phyloP scores from a whole-genome alignment of 768 basidiomycete genomes.

The Mycena sanguinolenta region DNA sequence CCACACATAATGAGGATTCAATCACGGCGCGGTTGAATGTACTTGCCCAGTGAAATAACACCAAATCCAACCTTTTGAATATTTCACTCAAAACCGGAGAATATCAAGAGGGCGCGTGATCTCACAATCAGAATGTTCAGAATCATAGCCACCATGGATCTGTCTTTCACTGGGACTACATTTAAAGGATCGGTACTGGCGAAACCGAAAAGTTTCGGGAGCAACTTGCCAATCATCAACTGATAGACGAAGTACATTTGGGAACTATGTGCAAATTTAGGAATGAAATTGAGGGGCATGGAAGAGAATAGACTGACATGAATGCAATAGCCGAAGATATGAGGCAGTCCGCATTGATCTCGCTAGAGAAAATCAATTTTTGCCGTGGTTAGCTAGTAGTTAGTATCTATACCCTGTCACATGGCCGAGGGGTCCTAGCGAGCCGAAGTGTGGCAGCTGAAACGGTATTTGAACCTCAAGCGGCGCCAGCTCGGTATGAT shows the following conservation, averaged over 20 bases:
- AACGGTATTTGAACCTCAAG: not conserved
- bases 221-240: not conserved
- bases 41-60: not conserved
- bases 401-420: not conserved
- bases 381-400: not conserved
- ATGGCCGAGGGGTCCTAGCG: not conserved
- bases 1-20: not conserved
- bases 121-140: not conserved
- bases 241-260: constrained; percentile 1
- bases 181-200: not conserved
- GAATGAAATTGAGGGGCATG: not conserved
- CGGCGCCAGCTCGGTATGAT: not conserved
- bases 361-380: not conserved
- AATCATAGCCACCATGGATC: not conserved
- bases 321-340: not conserved
- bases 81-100: not conserved
- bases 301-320: not conserved
- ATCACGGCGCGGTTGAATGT: not conserved
- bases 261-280: not conserved
- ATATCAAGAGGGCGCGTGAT: not conserved
- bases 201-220: not conserved
- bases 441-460: not conserved
- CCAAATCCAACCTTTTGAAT: not conserved
- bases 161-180: not conserved
- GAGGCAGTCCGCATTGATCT: not conserved